Conservation (phyloP, 768 basidiomycete species). For the Cystoderma amianthinum region DNA sequence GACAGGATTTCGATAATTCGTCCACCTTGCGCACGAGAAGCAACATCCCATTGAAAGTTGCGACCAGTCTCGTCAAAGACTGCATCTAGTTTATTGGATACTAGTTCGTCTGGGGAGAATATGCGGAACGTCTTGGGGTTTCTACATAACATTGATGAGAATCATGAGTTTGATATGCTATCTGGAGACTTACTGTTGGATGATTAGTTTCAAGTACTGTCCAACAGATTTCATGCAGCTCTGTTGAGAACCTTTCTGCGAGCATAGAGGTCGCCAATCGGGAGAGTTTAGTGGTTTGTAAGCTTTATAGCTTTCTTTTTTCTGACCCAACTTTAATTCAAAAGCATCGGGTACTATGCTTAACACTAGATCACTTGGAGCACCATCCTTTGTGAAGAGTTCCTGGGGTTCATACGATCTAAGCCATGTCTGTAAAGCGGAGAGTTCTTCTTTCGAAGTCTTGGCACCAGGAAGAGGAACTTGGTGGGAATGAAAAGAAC, state of each 20-base stretch:
- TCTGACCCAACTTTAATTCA: constrained; percentile 63
- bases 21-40: constrained; percentile 62
- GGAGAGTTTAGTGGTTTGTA: constrained; percentile 59
- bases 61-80: constrained; percentile 62
- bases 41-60: constrained; percentile 83
- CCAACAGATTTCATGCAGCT: constrained; percentile 78
- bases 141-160: constrained; percentile 20
- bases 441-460: constrained; percentile 56
- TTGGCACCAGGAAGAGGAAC: constrained; percentile 77
- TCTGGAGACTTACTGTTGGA: constrained; percentile 43
- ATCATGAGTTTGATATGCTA: background rate
- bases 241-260: constrained; percentile 47
- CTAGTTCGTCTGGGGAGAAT: constrained; percentile 86
- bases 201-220: constrained; percentile 46
- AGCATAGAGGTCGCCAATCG: constrained; percentile 52
- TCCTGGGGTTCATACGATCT: constrained; percentile 61
- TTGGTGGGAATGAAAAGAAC: constrained; percentile 83
- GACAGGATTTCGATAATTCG: constrained; percentile 86
- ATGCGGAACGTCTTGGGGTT: constrained; percentile 81
- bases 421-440: constrained; percentile 65
- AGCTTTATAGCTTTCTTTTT: constrained; percentile 58
- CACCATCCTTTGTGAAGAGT: constrained; percentile 53
- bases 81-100: constrained; percentile 84
- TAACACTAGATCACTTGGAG: constrained; percentile 49
- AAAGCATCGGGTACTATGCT: constrained; percentile 45